Percentiles rank a stretch among this genome's conserved stretches.
These are phyloP conservation scores for Aspergillus sp. DNA, from an alignment of 2,329 filamentous ascomycete species.

Conservation along the genomic window DNA sequence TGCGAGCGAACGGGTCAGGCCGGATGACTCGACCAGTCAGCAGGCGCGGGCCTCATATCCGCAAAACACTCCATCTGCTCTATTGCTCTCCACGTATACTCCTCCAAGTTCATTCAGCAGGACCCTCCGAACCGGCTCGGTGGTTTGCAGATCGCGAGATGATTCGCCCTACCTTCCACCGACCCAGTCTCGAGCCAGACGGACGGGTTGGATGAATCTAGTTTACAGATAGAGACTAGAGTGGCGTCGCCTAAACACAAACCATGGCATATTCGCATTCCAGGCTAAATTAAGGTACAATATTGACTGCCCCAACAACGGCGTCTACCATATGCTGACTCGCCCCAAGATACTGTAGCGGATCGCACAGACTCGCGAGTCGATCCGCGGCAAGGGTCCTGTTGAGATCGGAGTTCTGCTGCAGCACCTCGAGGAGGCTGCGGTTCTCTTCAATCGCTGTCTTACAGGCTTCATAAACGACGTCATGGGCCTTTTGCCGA, in stretches of 20 bases:
- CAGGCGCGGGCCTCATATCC: background rate
- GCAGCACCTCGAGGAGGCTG: slow-evolving; percentile 47
- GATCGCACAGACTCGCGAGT: background rate
- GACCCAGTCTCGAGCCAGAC: too few species aligned
- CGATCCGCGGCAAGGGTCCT: background rate
- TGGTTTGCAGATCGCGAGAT: too few species aligned
- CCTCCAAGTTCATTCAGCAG: too few species aligned
- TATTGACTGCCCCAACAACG: background rate
- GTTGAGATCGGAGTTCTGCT: slow-evolving; percentile 41
- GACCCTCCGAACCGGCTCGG: too few species aligned
- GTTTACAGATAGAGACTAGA: too few species aligned
- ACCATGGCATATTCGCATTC: too few species aligned
- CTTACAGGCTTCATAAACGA: slow-evolving; percentile 57
- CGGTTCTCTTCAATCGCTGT: slow-evolving; percentile 47
- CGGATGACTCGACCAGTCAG: background rate
- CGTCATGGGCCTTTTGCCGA: slow-evolving; percentile 54
- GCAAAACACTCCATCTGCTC: too few species aligned
- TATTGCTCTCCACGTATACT: too few species aligned
- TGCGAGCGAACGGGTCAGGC: background rate
- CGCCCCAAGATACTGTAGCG: slow-evolving; percentile 6
- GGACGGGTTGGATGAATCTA: too few species aligned
- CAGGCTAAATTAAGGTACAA: too few species aligned
- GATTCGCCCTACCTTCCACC: too few species aligned
- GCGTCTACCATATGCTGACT: slow-evolving; percentile 5
- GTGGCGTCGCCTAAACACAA: too few species aligned